Conservation (phyloP, 179 eudicot genomes). For the Beta corolliflora region DNA sequence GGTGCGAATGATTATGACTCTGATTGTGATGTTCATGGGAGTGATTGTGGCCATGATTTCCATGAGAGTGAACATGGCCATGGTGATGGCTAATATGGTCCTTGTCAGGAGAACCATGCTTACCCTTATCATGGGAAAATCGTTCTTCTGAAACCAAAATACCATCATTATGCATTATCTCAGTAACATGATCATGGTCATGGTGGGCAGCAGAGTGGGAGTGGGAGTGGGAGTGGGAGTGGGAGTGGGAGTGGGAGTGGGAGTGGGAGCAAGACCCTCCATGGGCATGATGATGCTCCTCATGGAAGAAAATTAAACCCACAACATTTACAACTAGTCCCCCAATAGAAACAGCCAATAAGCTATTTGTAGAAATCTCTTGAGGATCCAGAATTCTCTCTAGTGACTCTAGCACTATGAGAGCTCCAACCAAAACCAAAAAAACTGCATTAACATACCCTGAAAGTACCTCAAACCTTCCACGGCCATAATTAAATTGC, state of each 20-base stretch:
- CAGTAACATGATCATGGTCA: constrained; percentile 21
- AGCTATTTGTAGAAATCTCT: constrained; percentile 86
- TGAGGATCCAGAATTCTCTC: constrained; percentile 98
- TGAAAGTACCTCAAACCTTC: constrained; percentile 96
- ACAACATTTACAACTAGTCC: constrained; percentile 87
- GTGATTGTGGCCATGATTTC: constrained; percentile 25
- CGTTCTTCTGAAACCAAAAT: constrained; percentile 27
- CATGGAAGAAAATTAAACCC: constrained; percentile 92
- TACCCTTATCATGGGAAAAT: background rate
- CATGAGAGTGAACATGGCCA: constrained; percentile 31
- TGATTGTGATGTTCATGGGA: constrained; percentile 25
- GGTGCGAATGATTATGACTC: constrained; percentile 25
- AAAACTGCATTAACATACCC: constrained; percentile 98
- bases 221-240: constrained; percentile 65
- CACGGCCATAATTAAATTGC: constrained; percentile 91
- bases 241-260: too few relatives aligned
- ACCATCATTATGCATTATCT: constrained; percentile 19
- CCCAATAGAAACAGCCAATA: constrained; percentile 83
- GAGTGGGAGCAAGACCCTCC: constrained; percentile 90
- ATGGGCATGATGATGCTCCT: constrained; percentile 99
- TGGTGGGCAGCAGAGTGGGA: constrained; percentile 36
- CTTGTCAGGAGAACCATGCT: constrained; percentile 28
- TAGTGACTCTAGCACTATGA: constrained; percentile 91
- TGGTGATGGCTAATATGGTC: constrained; percentile 30
- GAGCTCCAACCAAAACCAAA: constrained; percentile 89